A percentile compares a stretch with the other conserved stretches of the same genome.
phyloP scores from a whole-genome alignment of 2,329 filamentous ascomycete genomes.

The Aureobasidium zeae region DNA sequence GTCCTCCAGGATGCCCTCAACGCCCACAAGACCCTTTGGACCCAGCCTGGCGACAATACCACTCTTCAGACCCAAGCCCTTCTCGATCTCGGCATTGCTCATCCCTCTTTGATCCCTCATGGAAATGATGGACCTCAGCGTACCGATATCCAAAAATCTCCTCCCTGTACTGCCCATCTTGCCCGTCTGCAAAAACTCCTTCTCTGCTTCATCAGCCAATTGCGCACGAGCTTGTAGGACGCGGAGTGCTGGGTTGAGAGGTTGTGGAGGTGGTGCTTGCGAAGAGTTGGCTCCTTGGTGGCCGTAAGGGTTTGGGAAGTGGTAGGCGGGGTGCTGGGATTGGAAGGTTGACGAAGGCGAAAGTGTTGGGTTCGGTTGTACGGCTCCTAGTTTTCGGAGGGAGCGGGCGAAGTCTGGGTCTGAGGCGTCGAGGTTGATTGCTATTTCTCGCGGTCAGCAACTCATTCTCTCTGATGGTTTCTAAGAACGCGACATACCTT shows the following conservation, averaged over 20 bases:
- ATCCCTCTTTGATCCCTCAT: conserved; percentile 25
- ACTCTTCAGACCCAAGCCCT: conserved; percentile 26
- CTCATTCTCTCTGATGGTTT: background rate
- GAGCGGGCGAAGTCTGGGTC: conserved; percentile 67
- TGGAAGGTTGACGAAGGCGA: conserved; percentile 48
- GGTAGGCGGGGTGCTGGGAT: conserved; percentile 21
- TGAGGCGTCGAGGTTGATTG: conserved; percentile 51
- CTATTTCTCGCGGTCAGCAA: conserved; percentile 24
- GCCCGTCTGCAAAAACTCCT: conserved; percentile 41
- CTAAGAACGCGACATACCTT: conserved; percentile 25
- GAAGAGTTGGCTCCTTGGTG: conserved; percentile 20
- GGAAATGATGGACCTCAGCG: conserved; percentile 30
- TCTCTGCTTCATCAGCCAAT: conserved; percentile 44
- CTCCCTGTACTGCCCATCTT: conserved; percentile 34
- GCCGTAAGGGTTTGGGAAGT: conserved; percentile 22
- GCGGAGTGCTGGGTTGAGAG: conserved; percentile 46
- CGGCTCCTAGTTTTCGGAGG: conserved; percentile 56
- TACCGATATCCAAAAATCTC: conserved; percentile 37
- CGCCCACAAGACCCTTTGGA: conserved; percentile 23
- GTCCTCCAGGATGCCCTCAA: conserved; percentile 15
- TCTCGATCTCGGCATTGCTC: conserved; percentile 26
- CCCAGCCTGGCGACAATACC: conserved; percentile 29
- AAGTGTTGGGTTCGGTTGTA: conserved; percentile 48
- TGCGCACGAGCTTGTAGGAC: conserved; percentile 44
- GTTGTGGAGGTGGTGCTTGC: conserved; percentile 25